Percentiles rank a stretch among this genome's conserved stretches.
Conservation (phyloP, 768 basidiomycete genomes). For the Boletus subcaerulescens region DNA sequence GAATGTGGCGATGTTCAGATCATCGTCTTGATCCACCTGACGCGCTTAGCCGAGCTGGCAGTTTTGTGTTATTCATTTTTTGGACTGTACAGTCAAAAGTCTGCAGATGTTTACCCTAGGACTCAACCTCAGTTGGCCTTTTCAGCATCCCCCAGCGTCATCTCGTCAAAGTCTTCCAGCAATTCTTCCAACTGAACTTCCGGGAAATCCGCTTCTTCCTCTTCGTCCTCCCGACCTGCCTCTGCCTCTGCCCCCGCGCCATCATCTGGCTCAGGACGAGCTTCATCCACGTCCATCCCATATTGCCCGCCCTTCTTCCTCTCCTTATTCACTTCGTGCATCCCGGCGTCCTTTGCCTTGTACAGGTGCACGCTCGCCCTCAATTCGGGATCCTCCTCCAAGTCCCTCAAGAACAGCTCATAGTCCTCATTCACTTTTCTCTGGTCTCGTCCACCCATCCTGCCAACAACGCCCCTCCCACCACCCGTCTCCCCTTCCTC, state of each 20-base stretch:
- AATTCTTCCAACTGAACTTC: conserved; percentile 82
- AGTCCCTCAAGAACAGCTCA: conserved; percentile 88
- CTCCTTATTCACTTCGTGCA: conserved; percentile 38
- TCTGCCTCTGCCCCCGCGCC: conserved; percentile 21
- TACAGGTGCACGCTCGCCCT: conserved; percentile 85
- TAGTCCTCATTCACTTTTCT: conserved; percentile 96
- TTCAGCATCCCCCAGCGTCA: conserved; percentile 62
- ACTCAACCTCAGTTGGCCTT: conserved; percentile 7
- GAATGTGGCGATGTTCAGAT: too few relatives aligned
- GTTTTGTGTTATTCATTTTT: too few relatives aligned
- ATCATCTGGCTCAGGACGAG: conserved; percentile 28
- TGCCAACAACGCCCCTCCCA: conserved; percentile 83
- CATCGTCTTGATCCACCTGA: too few relatives aligned
- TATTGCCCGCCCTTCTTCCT: conserved; percentile 29
- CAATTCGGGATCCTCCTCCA: conserved; percentile 95
- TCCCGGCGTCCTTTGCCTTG: conserved; percentile 57
- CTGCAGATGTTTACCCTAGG: not conserved
- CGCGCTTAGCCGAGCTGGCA: too few relatives aligned
- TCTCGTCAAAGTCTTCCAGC: conserved; percentile 87
- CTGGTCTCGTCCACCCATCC: conserved; percentile 86
- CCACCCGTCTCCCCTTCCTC: conserved; percentile 79
- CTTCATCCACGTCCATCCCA: conserved; percentile 67
- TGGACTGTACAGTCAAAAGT: not conserved
- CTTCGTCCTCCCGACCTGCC: conserved; percentile 42
- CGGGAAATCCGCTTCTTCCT: conserved; percentile 85